Percentiles rank a stretch among this genome's conserved stretches.
These are phyloP conservation scores for Phyllostachys edulis DNA, from an alignment of 176 grass and related monocot species.

Conservation along the genomic window DNA sequence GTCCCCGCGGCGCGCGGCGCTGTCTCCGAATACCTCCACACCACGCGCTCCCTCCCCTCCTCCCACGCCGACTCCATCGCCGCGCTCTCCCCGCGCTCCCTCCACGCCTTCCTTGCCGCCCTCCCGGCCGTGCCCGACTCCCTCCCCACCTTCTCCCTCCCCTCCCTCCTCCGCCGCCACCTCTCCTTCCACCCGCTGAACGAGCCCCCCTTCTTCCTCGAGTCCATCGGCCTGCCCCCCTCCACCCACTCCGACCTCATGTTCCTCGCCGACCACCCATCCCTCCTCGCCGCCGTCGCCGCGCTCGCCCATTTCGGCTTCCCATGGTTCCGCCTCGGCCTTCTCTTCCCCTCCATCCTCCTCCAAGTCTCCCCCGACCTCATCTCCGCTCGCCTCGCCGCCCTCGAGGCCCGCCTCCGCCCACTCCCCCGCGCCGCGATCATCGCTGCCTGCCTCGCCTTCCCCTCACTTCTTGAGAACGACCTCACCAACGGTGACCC, in stretches of 20 bases:
- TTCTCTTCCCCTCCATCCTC: constrained; percentile 47
- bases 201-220: constrained; percentile 88
- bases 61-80: constrained; percentile 63
- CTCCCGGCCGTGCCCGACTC: constrained; percentile 40
- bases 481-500: constrained; percentile 38
- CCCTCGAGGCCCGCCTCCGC: constrained; percentile 44
- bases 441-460: constrained; percentile 68
- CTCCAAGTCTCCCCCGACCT: constrained; percentile 38
- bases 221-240: constrained; percentile 66
- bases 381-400: constrained; percentile 48
- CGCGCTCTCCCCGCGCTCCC: constrained; percentile 55
- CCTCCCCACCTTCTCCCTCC: constrained; percentile 34
- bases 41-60: constrained; percentile 64
- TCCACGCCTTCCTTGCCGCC: constrained; percentile 51
- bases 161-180: constrained; percentile 54
- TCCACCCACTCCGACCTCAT: constrained; percentile 29
- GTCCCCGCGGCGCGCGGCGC: constrained; percentile 56
- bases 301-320: constrained; percentile 61
- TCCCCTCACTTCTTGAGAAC: constrained; percentile 41
- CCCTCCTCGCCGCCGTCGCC: constrained; percentile 51
- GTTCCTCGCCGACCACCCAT: constrained; percentile 63
- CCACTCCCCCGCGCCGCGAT: constrained; percentile 43
- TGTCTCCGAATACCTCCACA: constrained; percentile 76
- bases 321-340: constrained; percentile 63
- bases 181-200: constrained; percentile 67